A percentile compares a stretch with the other conserved stretches of the same genome.
Conservation (phyloP, 2,329 filamentous ascomycete genomes). For the Ascochyta clinopodiicola region DNA sequence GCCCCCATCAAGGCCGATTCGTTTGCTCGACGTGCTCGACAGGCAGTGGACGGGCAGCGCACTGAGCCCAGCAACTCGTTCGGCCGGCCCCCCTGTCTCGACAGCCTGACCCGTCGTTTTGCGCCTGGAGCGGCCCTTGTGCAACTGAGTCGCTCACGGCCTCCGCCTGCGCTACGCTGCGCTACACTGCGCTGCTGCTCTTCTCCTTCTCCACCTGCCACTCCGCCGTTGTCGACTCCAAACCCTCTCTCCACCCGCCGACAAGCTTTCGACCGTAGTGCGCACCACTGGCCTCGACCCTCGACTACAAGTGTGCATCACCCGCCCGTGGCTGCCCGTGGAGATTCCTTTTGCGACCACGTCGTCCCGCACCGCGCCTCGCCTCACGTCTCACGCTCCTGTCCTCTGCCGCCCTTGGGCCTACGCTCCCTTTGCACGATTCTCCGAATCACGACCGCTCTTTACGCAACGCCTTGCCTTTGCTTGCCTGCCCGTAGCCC, state of each 20-base stretch:
- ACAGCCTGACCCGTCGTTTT: slow-evolving; percentile 19
- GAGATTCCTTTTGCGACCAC: slow-evolving; percentile 12
- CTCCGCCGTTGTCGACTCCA: slow-evolving; percentile 13
- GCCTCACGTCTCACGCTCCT: slow-evolving; percentile 7
- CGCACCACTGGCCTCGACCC: slow-evolving; percentile 23
- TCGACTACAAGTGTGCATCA: slow-evolving; percentile 39
- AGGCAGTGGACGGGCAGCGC: slow-evolving; percentile 4
- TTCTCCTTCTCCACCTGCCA: slow-evolving; percentile 14
- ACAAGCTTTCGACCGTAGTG: slow-evolving; percentile 48
- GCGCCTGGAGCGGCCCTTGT: slow-evolving; percentile 14
- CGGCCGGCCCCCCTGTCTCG: slow-evolving; percentile 10
- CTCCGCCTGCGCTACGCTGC: no score
- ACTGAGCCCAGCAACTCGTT: slow-evolving; percentile 2
- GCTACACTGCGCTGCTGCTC: neutral
- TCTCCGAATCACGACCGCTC: slow-evolving; percentile 46
- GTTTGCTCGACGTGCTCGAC: neutral
- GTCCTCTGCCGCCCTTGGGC: slow-evolving; percentile 27
- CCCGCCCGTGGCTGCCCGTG: slow-evolving; percentile 43
- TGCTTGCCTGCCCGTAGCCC: slow-evolving; percentile 15
- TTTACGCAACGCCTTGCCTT: slow-evolving; percentile 31
- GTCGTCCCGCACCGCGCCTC: neutral
- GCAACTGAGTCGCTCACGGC: slow-evolving; percentile 13
- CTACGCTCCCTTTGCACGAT: slow-evolving; percentile 46
- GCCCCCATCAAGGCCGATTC: slow-evolving; percentile 2
- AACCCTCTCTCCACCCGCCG: slow-evolving; percentile 32